Percentiles rank a stretch among this genome's conserved stretches.
Conservation (phyloP, 2,329 filamentous ascomycete species). For the Monosporascus sp. region DNA sequence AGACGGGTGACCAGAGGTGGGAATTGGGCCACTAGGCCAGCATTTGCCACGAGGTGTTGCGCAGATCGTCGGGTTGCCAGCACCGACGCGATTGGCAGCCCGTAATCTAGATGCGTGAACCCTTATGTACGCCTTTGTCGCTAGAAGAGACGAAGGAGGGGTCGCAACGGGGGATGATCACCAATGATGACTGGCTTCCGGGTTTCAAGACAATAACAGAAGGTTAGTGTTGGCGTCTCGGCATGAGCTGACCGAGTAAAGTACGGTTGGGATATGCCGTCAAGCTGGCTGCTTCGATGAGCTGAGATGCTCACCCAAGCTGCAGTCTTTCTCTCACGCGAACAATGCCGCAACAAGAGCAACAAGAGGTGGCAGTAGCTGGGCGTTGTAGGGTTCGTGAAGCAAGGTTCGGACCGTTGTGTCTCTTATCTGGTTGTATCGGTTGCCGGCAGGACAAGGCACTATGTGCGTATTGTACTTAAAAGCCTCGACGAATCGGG, state of each 20-base stretch:
- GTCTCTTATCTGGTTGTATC: neutral
- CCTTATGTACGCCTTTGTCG: neutral
- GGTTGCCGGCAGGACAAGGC: neutral
- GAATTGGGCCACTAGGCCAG: constrained; percentile 23
- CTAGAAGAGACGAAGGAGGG: no score
- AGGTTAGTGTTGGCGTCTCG: no score
- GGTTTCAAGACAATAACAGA: no score
- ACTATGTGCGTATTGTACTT: neutral
- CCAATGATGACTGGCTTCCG: no score
- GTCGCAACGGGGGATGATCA: no score
- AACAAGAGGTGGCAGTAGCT: neutral
- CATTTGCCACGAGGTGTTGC: constrained; percentile 18
- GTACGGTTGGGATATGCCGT: no score
- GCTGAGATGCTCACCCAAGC: no score
- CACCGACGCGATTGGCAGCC: no score
- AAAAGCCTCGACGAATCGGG: neutral
- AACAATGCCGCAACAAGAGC: no score
- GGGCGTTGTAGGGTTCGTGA: neutral
- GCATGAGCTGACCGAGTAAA: no score
- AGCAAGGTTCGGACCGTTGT: neutral
- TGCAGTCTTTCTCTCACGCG: no score
- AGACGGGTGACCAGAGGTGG: constrained; percentile 21
- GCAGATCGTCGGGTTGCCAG: constrained; percentile 1
- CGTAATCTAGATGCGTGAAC: no score
- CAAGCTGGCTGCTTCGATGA: neutral